Evolutionary conservation across 2,329 filamentous ascomycete genomes (phyloP), one percentile per base, ranked within the genome.

Genomic region (Thermothelomyces thermophilus): DNA sequence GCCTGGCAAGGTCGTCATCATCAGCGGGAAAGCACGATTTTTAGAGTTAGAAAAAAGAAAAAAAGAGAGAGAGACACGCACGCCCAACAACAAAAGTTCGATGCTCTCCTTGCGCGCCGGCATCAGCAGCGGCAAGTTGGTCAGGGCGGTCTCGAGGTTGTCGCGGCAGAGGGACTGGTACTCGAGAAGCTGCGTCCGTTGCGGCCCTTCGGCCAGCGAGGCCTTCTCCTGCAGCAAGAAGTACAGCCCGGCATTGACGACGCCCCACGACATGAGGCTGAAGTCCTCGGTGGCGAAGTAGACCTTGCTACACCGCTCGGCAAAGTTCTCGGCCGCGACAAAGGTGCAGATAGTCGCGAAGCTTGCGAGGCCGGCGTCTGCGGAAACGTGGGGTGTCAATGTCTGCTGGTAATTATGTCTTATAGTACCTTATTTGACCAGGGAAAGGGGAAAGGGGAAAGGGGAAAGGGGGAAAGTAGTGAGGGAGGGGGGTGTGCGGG

Each of bases 11-110:
- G 22, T 54, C n/a, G 19, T 24, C 19, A 40, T 17, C 5, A 24
- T 39, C 8, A 31, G 28, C 8, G 28, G 36, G 36, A 24, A 40
- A 8, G 1, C 7, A 19, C 2, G 11, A 3, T 24, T 13, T 16
- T 46, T 20, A 2, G 24, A 34, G 10, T n/a, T n/a, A n/a, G n/a
- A n/a, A n/a, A n/a, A n/a, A n/a, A 50, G 4, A 19, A 19, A 37
- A 9, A 16, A 8, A 16, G 20, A 7, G 10, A 16, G 13, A 11
- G 28, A n/a, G 24, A 2, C 22, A 65, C 73, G 58, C 63, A 82
- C 80, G 0, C 75, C 80, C 7, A 83, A 64, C n/a, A 77, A 59
- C 3, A 85, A 67, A 9, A 80, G 77, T 54, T 81, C 73, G 19
- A 83, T 72, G 37, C 75, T 82, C 54, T 77, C 66, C 33, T 72